Percentiles rank a stretch among this genome's conserved stretches.
Evolutionary conservation across 768 basidiomycete species (phyloP).

Genomic region (Panellus pusillus): DNA sequence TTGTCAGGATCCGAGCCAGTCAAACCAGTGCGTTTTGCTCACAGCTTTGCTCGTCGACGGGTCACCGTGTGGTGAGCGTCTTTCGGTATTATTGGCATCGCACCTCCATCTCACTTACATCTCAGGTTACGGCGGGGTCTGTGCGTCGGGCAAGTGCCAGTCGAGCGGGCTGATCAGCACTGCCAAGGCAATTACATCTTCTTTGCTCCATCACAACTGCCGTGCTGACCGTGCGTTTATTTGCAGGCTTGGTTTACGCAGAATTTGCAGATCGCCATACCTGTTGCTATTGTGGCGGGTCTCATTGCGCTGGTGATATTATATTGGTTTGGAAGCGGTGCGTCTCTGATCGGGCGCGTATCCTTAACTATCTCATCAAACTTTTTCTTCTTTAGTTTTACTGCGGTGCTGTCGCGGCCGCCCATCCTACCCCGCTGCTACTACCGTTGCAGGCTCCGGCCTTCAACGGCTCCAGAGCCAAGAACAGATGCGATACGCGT

Average conservation of each 20-base stretch:
- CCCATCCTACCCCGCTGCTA: background rate
- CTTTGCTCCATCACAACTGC: conserved; percentile 1
- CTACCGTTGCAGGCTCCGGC: conserved; percentile 7
- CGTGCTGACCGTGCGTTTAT: conserved; percentile 6
- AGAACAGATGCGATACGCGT: background rate
- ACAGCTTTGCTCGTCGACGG: conserved; percentile 76
- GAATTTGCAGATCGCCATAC: conserved; percentile 79
- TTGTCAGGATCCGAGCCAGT: conserved; percentile 66
- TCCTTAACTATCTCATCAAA: background rate
- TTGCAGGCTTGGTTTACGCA: conserved; percentile 68
- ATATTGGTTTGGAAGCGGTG: conserved; percentile 47
- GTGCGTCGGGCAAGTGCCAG: conserved; percentile 60
- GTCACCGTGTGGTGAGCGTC: conserved; percentile 71
- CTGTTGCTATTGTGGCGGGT: conserved; percentile 71
- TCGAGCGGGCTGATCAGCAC: conserved; percentile 57
- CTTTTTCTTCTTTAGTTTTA: conserved; percentile 4
- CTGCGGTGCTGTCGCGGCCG: conserved; percentile 15
- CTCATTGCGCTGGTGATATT: conserved; percentile 61
- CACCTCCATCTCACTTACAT: conserved; percentile 9
- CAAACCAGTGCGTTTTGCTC: conserved; percentile 67
- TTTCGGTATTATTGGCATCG: background rate
- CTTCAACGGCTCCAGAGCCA: conserved; percentile 14
- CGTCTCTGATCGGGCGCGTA: background rate
- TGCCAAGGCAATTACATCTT: conserved; percentile 50
- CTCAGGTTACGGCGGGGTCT: conserved; percentile 73